These are phyloP conservation scores for Fomitopsis pulvina DNA, from an alignment of 768 basidiomycete genomes.

Conservation along the genomic window DNA sequence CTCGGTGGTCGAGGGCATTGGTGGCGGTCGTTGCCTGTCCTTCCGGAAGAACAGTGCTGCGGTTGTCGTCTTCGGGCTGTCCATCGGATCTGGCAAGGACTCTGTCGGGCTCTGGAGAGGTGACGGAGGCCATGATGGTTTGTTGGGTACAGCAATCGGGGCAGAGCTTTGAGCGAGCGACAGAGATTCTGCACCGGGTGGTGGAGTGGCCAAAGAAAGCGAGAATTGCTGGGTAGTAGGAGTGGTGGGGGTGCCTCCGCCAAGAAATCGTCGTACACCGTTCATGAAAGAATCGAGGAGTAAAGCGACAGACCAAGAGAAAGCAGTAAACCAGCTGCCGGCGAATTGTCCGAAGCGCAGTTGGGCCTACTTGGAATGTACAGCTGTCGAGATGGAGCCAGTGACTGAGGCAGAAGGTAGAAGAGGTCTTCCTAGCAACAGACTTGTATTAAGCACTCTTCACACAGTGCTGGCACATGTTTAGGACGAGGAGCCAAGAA, in stretches of 20 bases:
- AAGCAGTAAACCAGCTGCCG: neutral
- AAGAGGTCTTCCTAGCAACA: too few relatives aligned
- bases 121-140: conserved; percentile 44
- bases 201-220: conserved; percentile 13
- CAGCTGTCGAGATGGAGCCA: too few relatives aligned
- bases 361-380: too few relatives aligned
- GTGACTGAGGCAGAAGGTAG: too few relatives aligned
- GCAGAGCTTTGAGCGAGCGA: conserved; percentile 13
- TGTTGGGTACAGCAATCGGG: conserved; percentile 20
- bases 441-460: too few relatives aligned
- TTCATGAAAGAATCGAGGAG: conserved; percentile 39
- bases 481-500: too few relatives aligned
- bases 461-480: too few relatives aligned
- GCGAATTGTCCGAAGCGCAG: too few relatives aligned
- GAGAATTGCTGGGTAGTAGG: conserved; percentile 13
- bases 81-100: conserved; percentile 12
- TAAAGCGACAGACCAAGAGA: neutral
- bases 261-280: conserved; percentile 63
- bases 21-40: conserved; percentile 33
- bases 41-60: conserved; percentile 47
- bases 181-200: conserved; percentile 6
- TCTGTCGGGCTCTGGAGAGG: conserved; percentile 19
- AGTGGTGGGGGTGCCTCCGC: conserved; percentile 29
- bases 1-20: conserved; percentile 7
- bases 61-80: conserved; percentile 33